Evolutionary conservation across 2,329 filamentous ascomycete species (phyloP).

Genomic region (Aspergillus piperis): DNA sequence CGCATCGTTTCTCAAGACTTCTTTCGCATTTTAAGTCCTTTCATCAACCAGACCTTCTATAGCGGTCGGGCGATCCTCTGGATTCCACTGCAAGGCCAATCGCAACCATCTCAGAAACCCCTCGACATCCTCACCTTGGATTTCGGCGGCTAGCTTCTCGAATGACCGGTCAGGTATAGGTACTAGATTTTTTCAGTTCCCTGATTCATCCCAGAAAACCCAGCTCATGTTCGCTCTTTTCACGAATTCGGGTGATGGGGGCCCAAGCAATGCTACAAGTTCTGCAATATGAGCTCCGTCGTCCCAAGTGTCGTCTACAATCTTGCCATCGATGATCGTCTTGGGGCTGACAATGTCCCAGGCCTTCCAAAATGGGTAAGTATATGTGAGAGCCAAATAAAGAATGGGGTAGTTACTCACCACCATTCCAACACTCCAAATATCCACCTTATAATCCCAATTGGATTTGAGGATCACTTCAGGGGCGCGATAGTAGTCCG

Average conservation of each 20-base stretch:
- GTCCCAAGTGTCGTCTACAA: conserved; percentile 23
- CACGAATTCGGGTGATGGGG: conserved; percentile 19
- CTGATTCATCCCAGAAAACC: conserved; percentile 27
- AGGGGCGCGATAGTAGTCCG: conserved; percentile 19
- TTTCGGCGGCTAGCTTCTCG: conserved; percentile 21
- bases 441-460: conserved; percentile 48
- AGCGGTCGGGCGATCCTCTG: conserved; percentile 29
- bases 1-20: neutral
- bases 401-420: conserved; percentile 28
- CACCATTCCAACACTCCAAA: conserved; percentile 51
- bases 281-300: conserved; percentile 27
- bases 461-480: conserved; percentile 45
- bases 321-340: conserved; percentile 13
- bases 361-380: neutral
- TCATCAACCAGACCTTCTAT: conserved; percentile 39
- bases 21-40: conserved; percentile 13
- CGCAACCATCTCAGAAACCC: conserved; percentile 29
- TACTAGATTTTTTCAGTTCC: conserved; percentile 21
- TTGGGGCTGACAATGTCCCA: conserved; percentile 5
- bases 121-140: conserved; percentile 27
- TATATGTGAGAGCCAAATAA: neutral
- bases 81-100: conserved; percentile 32
- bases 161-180: conserved; percentile 21
- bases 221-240: conserved; percentile 16
- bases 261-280: conserved; percentile 22